Evolutionary conservation across 2,329 filamentous ascomycete genomes (phyloP).

Genomic region (Cercospora zeina): DNA sequence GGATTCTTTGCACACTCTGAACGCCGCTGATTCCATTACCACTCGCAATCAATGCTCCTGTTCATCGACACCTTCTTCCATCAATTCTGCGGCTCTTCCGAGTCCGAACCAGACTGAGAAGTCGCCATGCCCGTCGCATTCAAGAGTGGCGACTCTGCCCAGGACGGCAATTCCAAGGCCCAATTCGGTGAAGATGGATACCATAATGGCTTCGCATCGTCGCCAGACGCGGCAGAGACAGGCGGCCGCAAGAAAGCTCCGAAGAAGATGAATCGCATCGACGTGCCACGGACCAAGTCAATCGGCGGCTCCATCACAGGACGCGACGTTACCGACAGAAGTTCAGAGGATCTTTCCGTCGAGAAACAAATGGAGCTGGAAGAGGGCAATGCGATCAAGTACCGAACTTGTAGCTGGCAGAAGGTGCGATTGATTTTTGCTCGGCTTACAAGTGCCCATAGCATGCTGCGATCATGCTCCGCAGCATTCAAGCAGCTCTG

Average conservation of each 20-base stretch:
- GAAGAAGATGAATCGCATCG: constrained; percentile 48
- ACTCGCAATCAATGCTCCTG: constrained; percentile 22
- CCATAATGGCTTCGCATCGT: constrained; percentile 32
- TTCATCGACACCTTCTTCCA: constrained; percentile 21
- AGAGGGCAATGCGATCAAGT: constrained; percentile 77
- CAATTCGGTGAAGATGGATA: constrained; percentile 32
- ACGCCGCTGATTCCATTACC: not conserved
- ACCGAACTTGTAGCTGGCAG: constrained; percentile 90
- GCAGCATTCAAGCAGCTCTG: not conserved
- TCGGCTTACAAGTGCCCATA: not conserved
- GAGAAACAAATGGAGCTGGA: constrained; percentile 75
- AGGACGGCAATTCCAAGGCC: constrained; percentile 21
- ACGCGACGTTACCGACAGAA: constrained; percentile 18
- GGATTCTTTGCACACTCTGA: not conserved
- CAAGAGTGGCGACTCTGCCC: constrained; percentile 15
- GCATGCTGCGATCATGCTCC: not conserved
- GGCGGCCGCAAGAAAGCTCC: constrained; percentile 30
- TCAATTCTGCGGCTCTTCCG: constrained; percentile 23
- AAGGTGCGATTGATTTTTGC: constrained; percentile 57
- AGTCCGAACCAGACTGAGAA: constrained; percentile 17
- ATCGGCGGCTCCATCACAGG: constrained; percentile 33
- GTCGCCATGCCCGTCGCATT: constrained; percentile 1
- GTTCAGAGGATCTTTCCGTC: constrained; percentile 47
- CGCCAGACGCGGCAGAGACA: constrained; percentile 37
- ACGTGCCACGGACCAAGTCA: constrained; percentile 41